Base-by-base conservation (phyloP, 1,139 yeast species). In the Magnusiomyces starmeri region DNA sequence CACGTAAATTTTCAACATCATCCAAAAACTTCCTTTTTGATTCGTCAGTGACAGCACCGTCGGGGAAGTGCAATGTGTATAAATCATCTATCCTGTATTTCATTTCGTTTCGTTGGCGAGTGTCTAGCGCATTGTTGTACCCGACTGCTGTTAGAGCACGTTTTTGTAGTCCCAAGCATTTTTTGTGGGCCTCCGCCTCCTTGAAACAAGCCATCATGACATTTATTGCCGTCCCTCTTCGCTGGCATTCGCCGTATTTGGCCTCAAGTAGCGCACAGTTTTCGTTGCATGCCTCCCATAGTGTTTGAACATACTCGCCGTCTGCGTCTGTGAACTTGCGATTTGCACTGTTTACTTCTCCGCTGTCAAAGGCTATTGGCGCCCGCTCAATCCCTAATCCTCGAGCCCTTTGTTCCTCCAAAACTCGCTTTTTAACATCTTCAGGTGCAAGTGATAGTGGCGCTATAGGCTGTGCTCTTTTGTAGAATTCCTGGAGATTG, bases 101-200 rank as follows among this genome's bases (percentile, higher is more conserved):
- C 22, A 72, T 65, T 4, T 59, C 51, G 14, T 54, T 55, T 29
- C 64, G 56, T 46, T 65, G 67, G 1, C 56, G 56, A 8, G 58
- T 57, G 22, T 59, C 60, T 25, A 56, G 45, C 1, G 70, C 68
- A 20, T 59, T 47, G 16, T 60, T 57, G 51, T 62, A 65, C 1
- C 72, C 72, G 22, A 72, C 59, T 48, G 64, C 62, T 1, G 54
- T 48, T 43, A 73, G 57, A 10, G 73, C 65, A 4, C 59, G 56
- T 26, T 62, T 60, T 57, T 73, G 76, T 37, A 69, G 56, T 16
- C 61, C 65, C n/a, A 67, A 47, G 51, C 73, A 70, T 46, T 59
- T 61, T 20, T 37, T 34, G 32, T 50, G 53, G 3, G 49, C 43
- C 29, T 48, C 50, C 16, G 49, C 39, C 39, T 44, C 51, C 43